Evolutionary conservation across 805 yeast species (phyloP).

Genomic region (Starmera amethionina): DNA sequence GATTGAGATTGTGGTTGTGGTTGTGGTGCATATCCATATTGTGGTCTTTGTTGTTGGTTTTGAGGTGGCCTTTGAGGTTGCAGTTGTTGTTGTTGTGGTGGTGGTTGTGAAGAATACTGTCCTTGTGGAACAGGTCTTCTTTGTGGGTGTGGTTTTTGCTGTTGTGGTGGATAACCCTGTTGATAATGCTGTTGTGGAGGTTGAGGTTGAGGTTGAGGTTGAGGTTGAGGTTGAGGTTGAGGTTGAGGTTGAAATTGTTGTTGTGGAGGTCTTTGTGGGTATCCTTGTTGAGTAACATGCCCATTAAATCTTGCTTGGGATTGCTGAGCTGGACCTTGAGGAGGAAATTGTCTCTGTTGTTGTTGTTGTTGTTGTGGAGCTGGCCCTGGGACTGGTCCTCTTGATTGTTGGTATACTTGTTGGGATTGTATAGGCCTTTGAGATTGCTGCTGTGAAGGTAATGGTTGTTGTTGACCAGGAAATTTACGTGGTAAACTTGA

Average conservation of each 20-base stretch:
- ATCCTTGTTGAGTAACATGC: conserved; percentile 1
- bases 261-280: background rate
- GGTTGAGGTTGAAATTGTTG: conserved; percentile 8
- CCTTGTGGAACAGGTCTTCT: background rate
- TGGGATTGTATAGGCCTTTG: no score
- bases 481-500: background rate
- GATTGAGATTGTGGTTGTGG: conserved; percentile 1
- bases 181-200: background rate
- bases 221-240: conserved; percentile 10
- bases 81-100: background rate
- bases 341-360: background rate
- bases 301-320: background rate
- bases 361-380: background rate
- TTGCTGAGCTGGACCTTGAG: background rate
- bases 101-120: background rate
- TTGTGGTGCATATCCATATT: background rate
- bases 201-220: conserved; percentile 5
- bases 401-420: no score
- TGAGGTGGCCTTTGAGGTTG: background rate
- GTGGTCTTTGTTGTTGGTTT: background rate
- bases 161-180: conserved; percentile 1
- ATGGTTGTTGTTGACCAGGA: background rate
- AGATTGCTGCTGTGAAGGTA: conserved; percentile 1
- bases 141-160: background rate
- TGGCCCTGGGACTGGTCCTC: no score